Percentiles rank a stretch among this genome's conserved stretches.
phyloP scores from a whole-genome alignment of 2,329 filamentous ascomycete species.

The Plectosphaerella sp. region DNA sequence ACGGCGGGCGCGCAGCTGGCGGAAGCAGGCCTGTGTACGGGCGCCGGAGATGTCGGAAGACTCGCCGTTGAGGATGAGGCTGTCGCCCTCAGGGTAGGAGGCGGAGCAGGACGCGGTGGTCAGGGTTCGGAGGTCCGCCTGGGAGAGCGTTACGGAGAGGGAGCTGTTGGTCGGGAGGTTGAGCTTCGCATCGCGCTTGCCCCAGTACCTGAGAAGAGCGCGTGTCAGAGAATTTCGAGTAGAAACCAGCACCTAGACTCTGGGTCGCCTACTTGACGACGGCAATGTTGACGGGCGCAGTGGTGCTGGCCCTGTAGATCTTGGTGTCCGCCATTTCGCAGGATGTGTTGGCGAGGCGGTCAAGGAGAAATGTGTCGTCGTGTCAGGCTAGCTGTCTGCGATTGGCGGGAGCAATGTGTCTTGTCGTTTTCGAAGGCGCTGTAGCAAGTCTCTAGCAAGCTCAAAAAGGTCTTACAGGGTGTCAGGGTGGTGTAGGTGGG shows the following conservation, averaged over 20 bases:
- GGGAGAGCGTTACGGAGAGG: constrained; percentile 91
- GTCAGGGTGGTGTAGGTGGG: background rate
- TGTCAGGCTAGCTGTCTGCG: too few species aligned
- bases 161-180: constrained; percentile 98
- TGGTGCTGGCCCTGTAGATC: constrained; percentile 90
- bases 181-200: constrained; percentile 87
- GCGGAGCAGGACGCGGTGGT: constrained; percentile 90
- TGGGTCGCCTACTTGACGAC: constrained; percentile 73
- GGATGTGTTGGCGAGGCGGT: constrained; percentile 11
- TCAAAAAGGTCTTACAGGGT: background rate
- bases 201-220: constrained; percentile 65
- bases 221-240: constrained; percentile 10
- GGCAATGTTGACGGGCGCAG: constrained; percentile 95
- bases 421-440: too few species aligned
- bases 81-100: constrained; percentile 61
- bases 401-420: too few species aligned
- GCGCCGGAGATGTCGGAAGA: constrained; percentile 81
- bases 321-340: constrained; percentile 41
- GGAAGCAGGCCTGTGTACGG: constrained; percentile 91
- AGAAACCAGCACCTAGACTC: background rate
- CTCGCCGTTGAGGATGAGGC: constrained; percentile 78
- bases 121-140: constrained; percentile 88
- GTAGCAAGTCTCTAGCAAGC: too few species aligned
- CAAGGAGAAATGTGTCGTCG: background rate
- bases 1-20: constrained; percentile 75